These are phyloP conservation scores for Fraxinus paxiana DNA, from an alignment of 305 asterid genomes.

Conservation along the genomic window DNA sequence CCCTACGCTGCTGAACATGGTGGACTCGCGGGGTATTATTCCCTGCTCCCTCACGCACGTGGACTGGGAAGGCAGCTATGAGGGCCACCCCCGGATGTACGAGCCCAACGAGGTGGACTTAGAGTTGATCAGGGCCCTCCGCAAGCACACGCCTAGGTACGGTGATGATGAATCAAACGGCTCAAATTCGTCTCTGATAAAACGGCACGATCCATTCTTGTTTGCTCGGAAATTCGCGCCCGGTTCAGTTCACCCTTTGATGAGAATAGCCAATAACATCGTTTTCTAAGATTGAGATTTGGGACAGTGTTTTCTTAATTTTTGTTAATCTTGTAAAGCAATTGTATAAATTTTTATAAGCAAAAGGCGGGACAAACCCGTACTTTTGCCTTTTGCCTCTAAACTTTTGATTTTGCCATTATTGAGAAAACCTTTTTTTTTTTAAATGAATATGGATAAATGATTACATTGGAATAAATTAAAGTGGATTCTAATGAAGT, in stretches of 20 bases:
- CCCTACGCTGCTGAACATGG: slow-evolving; percentile 65
- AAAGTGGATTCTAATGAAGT: neutral
- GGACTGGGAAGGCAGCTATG: slow-evolving; percentile 54
- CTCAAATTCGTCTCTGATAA: slow-evolving; percentile 30
- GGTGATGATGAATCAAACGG: slow-evolving; percentile 45
- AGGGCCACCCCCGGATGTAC: slow-evolving; percentile 70
- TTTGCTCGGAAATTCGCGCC: slow-evolving; percentile 73
- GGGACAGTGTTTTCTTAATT: neutral
- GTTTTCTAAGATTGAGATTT: slow-evolving; percentile 44
- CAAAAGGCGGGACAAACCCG: slow-evolving; percentile 40
- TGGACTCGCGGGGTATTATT: slow-evolving; percentile 63
- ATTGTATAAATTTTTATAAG: neutral
- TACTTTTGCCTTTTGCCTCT: neutral
- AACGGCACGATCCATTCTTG: slow-evolving; percentile 49
- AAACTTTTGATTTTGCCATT: neutral
- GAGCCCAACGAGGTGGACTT: slow-evolving; percentile 44
- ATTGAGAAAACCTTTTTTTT: neutral
- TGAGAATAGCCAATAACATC: slow-evolving; percentile 45
- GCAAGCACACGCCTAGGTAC: slow-evolving; percentile 48
- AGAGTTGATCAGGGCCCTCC: slow-evolving; percentile 36
- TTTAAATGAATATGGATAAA: neutral
- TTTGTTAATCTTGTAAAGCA: slow-evolving; percentile 1
- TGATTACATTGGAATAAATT: neutral
- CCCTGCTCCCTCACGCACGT: slow-evolving; percentile 81
- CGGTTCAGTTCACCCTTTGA: slow-evolving; percentile 34